A percentile compares a stretch with the other conserved stretches of the same genome.
Conservation (phyloP, 768 basidiomycete genomes). For the Termitomyces bulborhizus region DNA sequence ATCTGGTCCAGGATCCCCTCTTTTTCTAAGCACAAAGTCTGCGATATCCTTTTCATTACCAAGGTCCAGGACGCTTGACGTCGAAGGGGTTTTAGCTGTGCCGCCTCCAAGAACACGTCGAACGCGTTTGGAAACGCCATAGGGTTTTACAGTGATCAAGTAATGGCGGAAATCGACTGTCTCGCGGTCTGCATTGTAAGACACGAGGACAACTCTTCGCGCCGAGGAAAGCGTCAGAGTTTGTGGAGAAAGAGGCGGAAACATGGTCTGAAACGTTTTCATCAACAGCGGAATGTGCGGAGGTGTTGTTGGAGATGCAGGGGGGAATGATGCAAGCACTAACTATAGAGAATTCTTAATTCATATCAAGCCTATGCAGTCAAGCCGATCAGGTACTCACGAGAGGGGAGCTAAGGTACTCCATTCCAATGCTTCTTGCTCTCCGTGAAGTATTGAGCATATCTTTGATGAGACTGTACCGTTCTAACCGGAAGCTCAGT, state of each 20-base stretch:
- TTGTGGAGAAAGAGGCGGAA: conserved; percentile 86
- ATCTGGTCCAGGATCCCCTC: conserved; percentile 54
- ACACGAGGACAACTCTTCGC: conserved; percentile 87
- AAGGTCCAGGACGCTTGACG: conserved; percentile 61
- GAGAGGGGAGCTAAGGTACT: conserved; percentile 88
- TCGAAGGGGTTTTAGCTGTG: conserved; percentile 22
- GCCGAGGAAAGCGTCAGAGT: conserved; percentile 80
- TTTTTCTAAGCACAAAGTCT: conserved; percentile 80
- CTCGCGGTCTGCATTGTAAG: conserved; percentile 81
- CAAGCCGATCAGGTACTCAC: conserved; percentile 36
- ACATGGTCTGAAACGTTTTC: conserved; percentile 94
- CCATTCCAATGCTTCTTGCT: conserved; percentile 73
- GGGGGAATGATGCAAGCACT: conserved; percentile 85
- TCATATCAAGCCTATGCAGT: not conserved
- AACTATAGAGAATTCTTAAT: conserved; percentile 44
- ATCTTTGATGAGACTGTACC: conserved; percentile 90
- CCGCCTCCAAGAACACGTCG: conserved; percentile 75
- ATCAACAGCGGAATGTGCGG: conserved; percentile 86
- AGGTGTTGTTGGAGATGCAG: conserved; percentile 65
- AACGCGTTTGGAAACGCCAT: conserved; percentile 90
- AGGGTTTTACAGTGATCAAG: conserved; percentile 90
- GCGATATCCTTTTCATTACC: conserved; percentile 92
- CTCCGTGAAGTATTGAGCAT: conserved; percentile 59
- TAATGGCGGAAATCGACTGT: conserved; percentile 94
- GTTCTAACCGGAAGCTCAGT: conserved; percentile 85